Evolutionary conservation across 768 basidiomycete species (phyloP), one percentile per base, ranked within the genome.

Genomic region (Fistulinella prunicolor): DNA sequence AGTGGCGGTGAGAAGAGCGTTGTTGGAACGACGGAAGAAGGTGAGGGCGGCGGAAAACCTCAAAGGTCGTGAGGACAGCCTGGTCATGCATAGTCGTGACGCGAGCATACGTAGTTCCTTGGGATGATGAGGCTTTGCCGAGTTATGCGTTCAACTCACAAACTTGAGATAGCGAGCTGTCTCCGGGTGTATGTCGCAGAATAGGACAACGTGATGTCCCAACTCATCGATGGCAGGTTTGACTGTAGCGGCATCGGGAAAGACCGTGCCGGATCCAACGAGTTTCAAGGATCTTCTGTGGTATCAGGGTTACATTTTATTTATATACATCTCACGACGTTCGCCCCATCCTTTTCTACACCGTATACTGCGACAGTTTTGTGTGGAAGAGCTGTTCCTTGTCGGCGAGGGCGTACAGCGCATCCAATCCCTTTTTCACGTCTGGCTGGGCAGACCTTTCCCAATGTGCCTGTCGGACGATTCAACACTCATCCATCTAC

Each of bases 1-100:
- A 7, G 34, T 49, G 10, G 50, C 55, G 6, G 63, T 60, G 40
- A 58, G 48, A 41, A 58, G 47, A 34, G 65, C 66, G 14, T 37
- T 65, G 19, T 28, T 61, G 46, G 63, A 65, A 26, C 50, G 64
- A 44, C 61, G 63, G 22, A 60, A 42, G 42, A 67, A 50, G 38
- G 22, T 53, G 5, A 57, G 49, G 22, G 61, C 49, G 2, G 38
- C 41, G n/a, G 50, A 34, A n/a, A 42, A 45, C 14, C 20, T 40
- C 1, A 49, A 40, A 41, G 35, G 40, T 9, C 30, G 32, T 13
- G 47, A 42, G 21, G 54, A 46, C 23, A 12, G 19, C 19, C 13
- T 14, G 6, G 13, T 12, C 35, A 19, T 14, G 21, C 39, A 12
- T 21, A 38, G 26, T 12, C 46, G 10, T 32, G 46, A 46, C 21